Base-by-base conservation (phyloP, 495 filamentous ascomycete genomes). In the Podospora comata region DNA sequence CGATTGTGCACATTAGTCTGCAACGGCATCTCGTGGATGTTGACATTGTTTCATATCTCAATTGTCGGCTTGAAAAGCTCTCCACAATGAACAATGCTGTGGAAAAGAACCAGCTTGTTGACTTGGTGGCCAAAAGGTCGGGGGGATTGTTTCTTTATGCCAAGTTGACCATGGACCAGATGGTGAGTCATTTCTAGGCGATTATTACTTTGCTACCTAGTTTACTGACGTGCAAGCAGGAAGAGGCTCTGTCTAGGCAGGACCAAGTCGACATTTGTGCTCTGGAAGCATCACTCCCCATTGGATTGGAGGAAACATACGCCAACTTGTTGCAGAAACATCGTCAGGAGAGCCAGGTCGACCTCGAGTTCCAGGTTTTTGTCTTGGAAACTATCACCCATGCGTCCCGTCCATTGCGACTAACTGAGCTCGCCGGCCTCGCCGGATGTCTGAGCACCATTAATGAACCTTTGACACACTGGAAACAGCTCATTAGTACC, bases 401-500 rank as follows among this genome's bases (percentile, higher is more conserved):
- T 67, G 70, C 83, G 13, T 74, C 76, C 15, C 77, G 84, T 1
- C 83, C 84, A 2, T 70, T 85, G n/a, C 83, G 83, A 6, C 70
- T 85, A 9, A 72, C 81, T 2, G 84, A 86, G 64, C 64, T 84
- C 34, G 79, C 81, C 23, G 74, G 70, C 13, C 70, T 81, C 32
- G 60, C 79, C 16, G 68, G 77, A 62, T 72, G 71, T 48, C 59
- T 1, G 55, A 66, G 9, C 28, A 16, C 59, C 20, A 19, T 60
- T 39, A 6, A 32, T 58, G 32, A 30, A 13, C 0, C 64, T 30
- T 32, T 67, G 30, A 20, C 30, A 32, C 30, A 32, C 54, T 55
- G 54, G 54, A 72, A 69, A 54, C 44, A 59, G 2, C 57, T 72
- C 18, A 57, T 72, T 55, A 28, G 5, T 44, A 61, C 27, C 39